Evolutionary conservation across 495 filamentous ascomycete species (phyloP).

Genomic region (Penicillium egyptiacum): DNA sequence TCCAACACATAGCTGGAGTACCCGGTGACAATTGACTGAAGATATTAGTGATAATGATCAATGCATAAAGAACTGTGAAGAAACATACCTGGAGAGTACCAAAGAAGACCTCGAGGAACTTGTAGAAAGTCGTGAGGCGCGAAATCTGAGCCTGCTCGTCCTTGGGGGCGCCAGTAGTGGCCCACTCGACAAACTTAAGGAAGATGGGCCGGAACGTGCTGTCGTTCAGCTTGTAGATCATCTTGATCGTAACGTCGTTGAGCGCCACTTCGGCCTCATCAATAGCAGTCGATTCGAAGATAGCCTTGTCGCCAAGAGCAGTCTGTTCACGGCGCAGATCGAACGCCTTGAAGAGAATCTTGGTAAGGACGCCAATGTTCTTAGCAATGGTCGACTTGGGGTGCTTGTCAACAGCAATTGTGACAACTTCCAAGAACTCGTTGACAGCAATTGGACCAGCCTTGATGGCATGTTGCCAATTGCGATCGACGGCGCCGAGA

Average conservation of each 20-base stretch:
- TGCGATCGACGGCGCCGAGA: conserved; percentile 67
- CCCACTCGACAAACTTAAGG: conserved; percentile 77
- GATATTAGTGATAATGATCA: conserved; percentile 4
- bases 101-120: conserved; percentile 77
- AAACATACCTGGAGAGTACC: conserved; percentile 67
- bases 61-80: background rate
- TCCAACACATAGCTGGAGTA: conserved; percentile 87
- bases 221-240: conserved; percentile 96
- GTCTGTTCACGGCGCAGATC: conserved; percentile 65
- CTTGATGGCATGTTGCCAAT: conserved; percentile 61
- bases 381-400: conserved; percentile 72
- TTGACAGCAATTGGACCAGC: conserved; percentile 60
- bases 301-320: conserved; percentile 34
- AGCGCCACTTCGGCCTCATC: conserved; percentile 63
- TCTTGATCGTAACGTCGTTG: conserved; percentile 71
- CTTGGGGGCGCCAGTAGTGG: conserved; percentile 54
- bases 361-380: conserved; percentile 63
- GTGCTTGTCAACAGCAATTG: conserved; percentile 68
- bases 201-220: conserved; percentile 95
- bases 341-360: conserved; percentile 67
- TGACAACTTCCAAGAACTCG: conserved; percentile 66
- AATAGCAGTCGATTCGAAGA: conserved; percentile 51
- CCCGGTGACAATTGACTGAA: conserved; percentile 80
- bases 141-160: conserved; percentile 54
- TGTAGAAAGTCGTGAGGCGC: conserved; percentile 70